phyloP scores from a whole-genome alignment of 1,139 yeast genomes.

The Diutina scorzettiae region DNA sequence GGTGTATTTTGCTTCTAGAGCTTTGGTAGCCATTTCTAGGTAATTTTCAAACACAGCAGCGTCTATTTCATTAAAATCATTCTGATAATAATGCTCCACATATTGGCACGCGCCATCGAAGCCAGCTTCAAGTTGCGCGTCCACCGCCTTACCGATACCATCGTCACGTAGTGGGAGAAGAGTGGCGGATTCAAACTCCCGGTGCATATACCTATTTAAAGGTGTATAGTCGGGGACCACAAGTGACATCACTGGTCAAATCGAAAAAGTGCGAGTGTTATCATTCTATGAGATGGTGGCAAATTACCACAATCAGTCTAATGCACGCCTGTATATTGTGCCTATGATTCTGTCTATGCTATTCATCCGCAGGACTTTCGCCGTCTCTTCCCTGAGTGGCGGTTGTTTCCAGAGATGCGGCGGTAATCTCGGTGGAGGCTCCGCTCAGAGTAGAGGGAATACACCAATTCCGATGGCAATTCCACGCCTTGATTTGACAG shows the following conservation, averaged over 20 bases:
- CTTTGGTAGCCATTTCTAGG: neutral
- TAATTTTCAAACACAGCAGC: neutral
- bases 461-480: conserved; percentile 92
- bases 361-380: too few species aligned
- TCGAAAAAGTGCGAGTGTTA: too few species aligned
- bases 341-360: too few species aligned
- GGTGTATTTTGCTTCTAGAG: neutral
- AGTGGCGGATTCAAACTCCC: conserved; percentile 1
- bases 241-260: too few species aligned
- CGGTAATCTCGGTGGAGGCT: neutral
- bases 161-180: neutral
- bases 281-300: too few species aligned
- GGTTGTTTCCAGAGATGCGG: too few species aligned
- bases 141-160: neutral
- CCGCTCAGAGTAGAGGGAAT: conserved; percentile 30
- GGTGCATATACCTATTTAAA: neutral
- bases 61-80: neutral
- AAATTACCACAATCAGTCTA: too few species aligned
- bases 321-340: too few species aligned
- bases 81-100: neutral
- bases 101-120: neutral
- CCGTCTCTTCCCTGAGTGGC: too few species aligned
- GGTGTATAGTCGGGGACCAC: neutral
- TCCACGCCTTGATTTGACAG: conserved; percentile 90
- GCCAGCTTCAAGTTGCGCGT: neutral